These are phyloP conservation scores for Trichoderma sp. DNA, from an alignment of 2,329 filamentous ascomycete genomes.

Conservation along the genomic window DNA sequence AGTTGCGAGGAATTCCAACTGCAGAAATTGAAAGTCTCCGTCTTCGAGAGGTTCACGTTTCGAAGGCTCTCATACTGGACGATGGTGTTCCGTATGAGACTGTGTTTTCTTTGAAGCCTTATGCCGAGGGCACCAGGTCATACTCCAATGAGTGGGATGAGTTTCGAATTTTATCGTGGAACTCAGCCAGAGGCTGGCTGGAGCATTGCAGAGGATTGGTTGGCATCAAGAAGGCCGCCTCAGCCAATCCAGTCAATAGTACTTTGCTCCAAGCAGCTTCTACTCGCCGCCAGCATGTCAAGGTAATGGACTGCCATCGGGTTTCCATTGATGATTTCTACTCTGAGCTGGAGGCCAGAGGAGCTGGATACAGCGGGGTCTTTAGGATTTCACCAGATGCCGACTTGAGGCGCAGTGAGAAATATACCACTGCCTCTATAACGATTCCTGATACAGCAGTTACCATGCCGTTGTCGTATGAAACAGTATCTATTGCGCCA, in stretches of 20 bases:
- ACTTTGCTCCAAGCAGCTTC: constrained; percentile 23
- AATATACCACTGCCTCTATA: constrained; percentile 34
- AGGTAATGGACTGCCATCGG: not conserved
- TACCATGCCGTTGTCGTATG: constrained; percentile 48
- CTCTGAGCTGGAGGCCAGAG: constrained; percentile 30
- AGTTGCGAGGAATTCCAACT: constrained; percentile 29
- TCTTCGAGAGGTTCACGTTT: constrained; percentile 34
- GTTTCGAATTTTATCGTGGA: constrained; percentile 59
- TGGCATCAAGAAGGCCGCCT: constrained; percentile 36
- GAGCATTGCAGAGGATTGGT: constrained; percentile 61
- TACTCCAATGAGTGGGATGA: constrained; percentile 54
- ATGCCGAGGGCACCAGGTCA: constrained; percentile 34
- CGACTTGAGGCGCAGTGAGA: constrained; percentile 26
- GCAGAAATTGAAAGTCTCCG: constrained; percentile 30
- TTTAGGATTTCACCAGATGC: constrained; percentile 29
- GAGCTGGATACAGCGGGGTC: constrained; percentile 33
- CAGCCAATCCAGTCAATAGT: constrained; percentile 31
- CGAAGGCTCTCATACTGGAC: constrained; percentile 35
- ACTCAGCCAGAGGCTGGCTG: constrained; percentile 54
- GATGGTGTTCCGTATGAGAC: constrained; percentile 33
- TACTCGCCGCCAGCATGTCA: constrained; percentile 24
- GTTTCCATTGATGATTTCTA: constrained; percentile 32
- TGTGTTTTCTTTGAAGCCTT: constrained; percentile 31
- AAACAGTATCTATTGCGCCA: constrained; percentile 48
- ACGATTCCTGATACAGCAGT: constrained; percentile 46